Conservation (phyloP, 257 asterid genomes). For the Solanum pimpinellifolium region DNA sequence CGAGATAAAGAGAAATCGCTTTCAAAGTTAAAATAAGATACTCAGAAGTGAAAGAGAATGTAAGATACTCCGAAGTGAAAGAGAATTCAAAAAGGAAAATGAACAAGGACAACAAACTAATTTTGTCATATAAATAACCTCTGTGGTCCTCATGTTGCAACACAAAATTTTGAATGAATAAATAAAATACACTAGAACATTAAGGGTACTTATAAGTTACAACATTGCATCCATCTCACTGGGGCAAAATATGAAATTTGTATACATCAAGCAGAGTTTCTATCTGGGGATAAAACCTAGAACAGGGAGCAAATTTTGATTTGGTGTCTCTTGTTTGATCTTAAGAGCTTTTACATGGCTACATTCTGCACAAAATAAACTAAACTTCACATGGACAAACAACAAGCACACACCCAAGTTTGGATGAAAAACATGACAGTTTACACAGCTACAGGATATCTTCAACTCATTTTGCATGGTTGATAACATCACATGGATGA, state of each 20-base stretch:
- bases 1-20: neutral
- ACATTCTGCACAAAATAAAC: neutral
- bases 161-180: neutral
- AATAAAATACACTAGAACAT: neutral
- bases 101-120: neutral
- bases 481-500: neutral
- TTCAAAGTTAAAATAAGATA: neutral
- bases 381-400: neutral
- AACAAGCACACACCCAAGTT: neutral
- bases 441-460: neutral
- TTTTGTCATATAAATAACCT: neutral
- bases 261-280: neutral
- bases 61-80: too few relatives aligned
- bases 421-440: neutral
- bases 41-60: too few relatives aligned
- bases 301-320: neutral
- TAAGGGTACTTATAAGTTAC: neutral
- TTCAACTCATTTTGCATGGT: neutral
- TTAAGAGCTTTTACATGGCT: neutral
- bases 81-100: neutral
- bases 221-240: neutral
- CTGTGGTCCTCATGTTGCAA: neutral
- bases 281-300: neutral
- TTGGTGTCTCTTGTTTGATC: neutral
- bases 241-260: neutral